Evolutionary conservation across 1,284 basidiomycete species (phyloP).

Genomic region (Trametes sp.): DNA sequence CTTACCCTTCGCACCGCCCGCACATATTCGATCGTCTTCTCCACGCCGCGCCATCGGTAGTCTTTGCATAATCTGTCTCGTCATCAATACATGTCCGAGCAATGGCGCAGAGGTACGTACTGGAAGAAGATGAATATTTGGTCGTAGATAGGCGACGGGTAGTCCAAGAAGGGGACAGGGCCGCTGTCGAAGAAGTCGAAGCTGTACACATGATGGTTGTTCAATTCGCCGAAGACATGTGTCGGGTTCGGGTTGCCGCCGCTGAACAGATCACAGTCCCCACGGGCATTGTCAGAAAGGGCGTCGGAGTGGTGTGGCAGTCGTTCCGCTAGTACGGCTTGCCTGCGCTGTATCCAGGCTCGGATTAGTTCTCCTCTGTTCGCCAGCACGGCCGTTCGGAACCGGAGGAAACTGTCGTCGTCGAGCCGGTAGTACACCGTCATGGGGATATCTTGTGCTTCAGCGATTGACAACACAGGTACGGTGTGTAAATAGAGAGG

Average conservation of each 20-base stretch:
- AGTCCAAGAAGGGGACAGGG: neutral
- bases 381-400: no score
- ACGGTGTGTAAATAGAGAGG: neutral
- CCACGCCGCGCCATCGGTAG: neutral
- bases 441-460: neutral
- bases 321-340: no score
- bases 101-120: neutral
- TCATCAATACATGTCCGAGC: neutral
- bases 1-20: neutral
- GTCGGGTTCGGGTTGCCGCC: neutral
- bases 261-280: neutral
- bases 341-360: no score
- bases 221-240: neutral
- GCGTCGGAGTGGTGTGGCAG: no score
- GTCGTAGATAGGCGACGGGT: neutral
- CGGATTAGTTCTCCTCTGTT: no score
- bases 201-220: slow-evolving; percentile 1
- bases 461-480: neutral
- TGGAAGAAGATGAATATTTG: neutral
- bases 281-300: no score
- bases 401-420: neutral
- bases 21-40: neutral
- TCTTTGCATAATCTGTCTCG: neutral
- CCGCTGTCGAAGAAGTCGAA: neutral
- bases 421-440: neutral